phyloP scores from a whole-genome alignment of 345 rosid genomes.

The Ricinus communis region DNA sequence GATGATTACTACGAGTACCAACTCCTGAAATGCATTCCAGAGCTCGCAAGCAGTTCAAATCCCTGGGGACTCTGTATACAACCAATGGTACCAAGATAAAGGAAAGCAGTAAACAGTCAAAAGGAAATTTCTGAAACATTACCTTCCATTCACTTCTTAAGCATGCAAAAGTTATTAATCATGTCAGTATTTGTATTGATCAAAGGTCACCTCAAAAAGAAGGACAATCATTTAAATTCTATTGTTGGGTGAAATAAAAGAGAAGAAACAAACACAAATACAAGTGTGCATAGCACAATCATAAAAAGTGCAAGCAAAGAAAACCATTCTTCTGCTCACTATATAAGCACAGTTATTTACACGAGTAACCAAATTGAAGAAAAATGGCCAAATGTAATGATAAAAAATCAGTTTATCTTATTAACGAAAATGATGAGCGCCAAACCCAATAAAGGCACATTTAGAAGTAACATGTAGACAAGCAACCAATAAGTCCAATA shows the following conservation, averaged over 20 bases:
- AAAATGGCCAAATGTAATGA: background rate
- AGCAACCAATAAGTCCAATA: background rate
- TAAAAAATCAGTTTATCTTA: background rate
- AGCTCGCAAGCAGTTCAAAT: conserved; percentile 69
- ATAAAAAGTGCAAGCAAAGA: background rate
- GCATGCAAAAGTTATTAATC: too few relatives aligned
- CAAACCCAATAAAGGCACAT: background rate
- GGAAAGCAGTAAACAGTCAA: background rate
- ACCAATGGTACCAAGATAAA: conserved; percentile 13
- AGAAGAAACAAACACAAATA: background rate
- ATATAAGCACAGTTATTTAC: background rate
- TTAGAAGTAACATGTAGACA: background rate
- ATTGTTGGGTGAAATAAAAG: background rate
- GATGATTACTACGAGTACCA: conserved; percentile 52
- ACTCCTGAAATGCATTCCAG: conserved; percentile 71
- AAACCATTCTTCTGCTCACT: background rate
- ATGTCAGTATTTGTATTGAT: background rate
- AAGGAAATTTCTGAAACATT: background rate
- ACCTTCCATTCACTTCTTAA: too few relatives aligned
- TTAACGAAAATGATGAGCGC: background rate
- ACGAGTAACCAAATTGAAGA: conserved; percentile 1
- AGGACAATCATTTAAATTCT: background rate
- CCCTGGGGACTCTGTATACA: conserved; percentile 61
- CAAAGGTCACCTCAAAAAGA: background rate
- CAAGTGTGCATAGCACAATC: background rate